Evolutionary conservation across 805 yeast species (phyloP).

Genomic region (Pichia paraexigua): DNA sequence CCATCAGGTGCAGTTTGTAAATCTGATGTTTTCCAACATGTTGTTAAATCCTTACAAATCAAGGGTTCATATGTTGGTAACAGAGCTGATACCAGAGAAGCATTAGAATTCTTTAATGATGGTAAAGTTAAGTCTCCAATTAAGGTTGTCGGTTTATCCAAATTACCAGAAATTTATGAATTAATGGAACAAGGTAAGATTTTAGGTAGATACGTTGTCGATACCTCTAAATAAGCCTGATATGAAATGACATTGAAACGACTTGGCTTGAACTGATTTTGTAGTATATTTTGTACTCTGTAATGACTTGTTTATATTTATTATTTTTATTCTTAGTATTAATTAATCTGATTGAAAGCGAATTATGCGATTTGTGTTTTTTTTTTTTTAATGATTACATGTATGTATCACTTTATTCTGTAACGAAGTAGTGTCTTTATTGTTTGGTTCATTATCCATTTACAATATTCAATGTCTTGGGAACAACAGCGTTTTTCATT

Average conservation of each 20-base stretch:
- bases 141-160: slow-evolving; percentile 46
- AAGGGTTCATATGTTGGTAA: slow-evolving; percentile 55
- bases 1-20: slow-evolving; percentile 52
- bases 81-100: slow-evolving; percentile 54
- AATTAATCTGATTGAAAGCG: no score
- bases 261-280: no score
- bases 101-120: slow-evolving; percentile 44
- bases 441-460: neutral
- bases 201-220: slow-evolving; percentile 58
- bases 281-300: neutral
- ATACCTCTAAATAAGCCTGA: slow-evolving; percentile 31
- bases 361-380: no score
- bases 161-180: slow-evolving; percentile 40
- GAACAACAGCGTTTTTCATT: slow-evolving; percentile 49
- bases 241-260: neutral
- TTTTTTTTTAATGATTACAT: no score
- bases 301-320: neutral
- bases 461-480: slow-evolving; percentile 36
- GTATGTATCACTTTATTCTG: no score
- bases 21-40: slow-evolving; percentile 46
- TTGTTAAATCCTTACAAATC: slow-evolving; percentile 46
- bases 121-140: slow-evolving; percentile 48
- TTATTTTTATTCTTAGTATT: no score
- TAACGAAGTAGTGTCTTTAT: no score
- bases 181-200: slow-evolving; percentile 57